Evolutionary conservation across 1,284 basidiomycete genomes (phyloP).

Genomic region (Ceratobasidium papillatum): DNA sequence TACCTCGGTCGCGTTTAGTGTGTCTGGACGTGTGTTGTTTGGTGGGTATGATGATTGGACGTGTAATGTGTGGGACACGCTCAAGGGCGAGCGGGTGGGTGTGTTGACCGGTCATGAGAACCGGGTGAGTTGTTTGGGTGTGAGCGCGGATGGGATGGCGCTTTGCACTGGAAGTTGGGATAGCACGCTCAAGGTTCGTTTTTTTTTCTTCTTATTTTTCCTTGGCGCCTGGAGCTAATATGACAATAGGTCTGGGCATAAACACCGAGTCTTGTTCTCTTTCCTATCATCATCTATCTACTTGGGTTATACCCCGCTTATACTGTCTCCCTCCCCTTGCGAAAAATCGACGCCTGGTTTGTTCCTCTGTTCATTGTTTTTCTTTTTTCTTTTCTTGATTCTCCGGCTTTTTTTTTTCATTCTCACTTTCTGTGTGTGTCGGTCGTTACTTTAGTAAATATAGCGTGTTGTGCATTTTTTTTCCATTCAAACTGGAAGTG

Average conservation of each 20-base stretch:
- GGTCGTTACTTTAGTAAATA: conserved; percentile 14
- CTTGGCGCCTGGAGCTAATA: neutral
- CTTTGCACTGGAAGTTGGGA: conserved; percentile 99
- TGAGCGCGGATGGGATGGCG: conserved; percentile 95
- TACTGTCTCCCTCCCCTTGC: neutral
- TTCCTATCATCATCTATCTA: neutral
- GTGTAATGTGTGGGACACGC: conserved; percentile 98
- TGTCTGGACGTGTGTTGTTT: conserved; percentile 95
- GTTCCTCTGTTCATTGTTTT: conserved; percentile 5
- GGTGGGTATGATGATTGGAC: conserved; percentile 99
- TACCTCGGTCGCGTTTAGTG: conserved; percentile 97
- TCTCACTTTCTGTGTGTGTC: neutral
- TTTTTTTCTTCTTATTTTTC: neutral
- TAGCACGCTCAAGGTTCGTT: conserved; percentile 88
- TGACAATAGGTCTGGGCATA: conserved; percentile 58
- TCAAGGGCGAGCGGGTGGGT: conserved; percentile 97
- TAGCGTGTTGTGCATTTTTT: conserved; percentile 7
- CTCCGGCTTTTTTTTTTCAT: neutral
- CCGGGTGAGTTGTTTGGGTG: conserved; percentile 94
- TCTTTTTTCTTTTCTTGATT: neutral
- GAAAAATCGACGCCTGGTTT: conserved; percentile 3
- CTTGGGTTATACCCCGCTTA: neutral
- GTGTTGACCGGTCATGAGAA: conserved; percentile 98
- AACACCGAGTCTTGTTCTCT: conserved; percentile 39
- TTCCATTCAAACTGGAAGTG: neutral